phyloP scores from a whole-genome alignment of 768 basidiomycete species.

The Roridomyces roridus region DNA sequence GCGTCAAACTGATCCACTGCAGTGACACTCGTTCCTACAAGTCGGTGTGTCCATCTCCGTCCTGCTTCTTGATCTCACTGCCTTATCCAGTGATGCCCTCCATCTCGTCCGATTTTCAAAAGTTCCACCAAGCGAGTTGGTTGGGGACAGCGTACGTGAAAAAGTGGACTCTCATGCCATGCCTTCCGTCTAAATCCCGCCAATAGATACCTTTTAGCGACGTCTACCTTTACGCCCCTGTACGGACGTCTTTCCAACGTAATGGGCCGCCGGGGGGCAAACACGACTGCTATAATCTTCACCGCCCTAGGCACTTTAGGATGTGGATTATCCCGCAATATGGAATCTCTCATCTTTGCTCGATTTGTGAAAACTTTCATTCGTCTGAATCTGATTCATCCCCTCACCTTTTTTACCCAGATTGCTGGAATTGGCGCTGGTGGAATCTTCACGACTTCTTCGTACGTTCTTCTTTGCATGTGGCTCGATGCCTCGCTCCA shows the following conservation, averaged over 20 bases:
- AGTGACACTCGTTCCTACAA: constrained; percentile 82
- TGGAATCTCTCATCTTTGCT: constrained; percentile 74
- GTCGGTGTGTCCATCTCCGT: constrained; percentile 38
- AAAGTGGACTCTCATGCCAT: too few species aligned
- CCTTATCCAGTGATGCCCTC: constrained; percentile 65
- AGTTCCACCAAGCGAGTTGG: constrained; percentile 83
- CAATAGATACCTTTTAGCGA: constrained; percentile 62
- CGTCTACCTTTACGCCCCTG: constrained; percentile 82
- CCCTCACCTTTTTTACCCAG: constrained; percentile 38
- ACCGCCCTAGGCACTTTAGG: constrained; percentile 66
- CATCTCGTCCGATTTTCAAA: constrained; percentile 81
- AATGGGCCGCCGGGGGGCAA: constrained; percentile 73
- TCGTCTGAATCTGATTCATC: neutral
- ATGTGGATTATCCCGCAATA: constrained; percentile 71
- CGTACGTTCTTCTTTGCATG: constrained; percentile 53
- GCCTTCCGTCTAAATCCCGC: too few species aligned
- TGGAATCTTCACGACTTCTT: constrained; percentile 72
- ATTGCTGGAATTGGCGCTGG: constrained; percentile 82
- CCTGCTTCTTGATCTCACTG: constrained; percentile 2
- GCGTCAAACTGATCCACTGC: neutral
- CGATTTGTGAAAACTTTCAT: constrained; percentile 63
- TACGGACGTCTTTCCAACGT: constrained; percentile 85
- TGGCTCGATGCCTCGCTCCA: too few species aligned
- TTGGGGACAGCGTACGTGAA: constrained; percentile 70
- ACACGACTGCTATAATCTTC: constrained; percentile 66